phyloP scores from a whole-genome alignment of 306 rosid species.

The Cyclanthera cordifolia region DNA sequence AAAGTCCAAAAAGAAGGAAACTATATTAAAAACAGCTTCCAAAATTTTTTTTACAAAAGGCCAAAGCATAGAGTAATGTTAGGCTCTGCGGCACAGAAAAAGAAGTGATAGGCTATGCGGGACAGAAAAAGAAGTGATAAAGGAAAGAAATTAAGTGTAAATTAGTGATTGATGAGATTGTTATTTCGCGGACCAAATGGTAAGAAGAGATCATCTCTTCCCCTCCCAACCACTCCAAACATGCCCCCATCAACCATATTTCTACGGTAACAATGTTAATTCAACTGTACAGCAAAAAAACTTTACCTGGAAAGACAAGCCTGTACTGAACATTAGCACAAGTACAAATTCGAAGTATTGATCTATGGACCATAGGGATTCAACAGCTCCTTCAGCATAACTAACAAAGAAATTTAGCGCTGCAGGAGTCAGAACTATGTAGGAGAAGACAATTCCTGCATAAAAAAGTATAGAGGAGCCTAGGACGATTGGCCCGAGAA shows the following conservation, averaged over 20 bases:
- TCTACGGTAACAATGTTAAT: neutral
- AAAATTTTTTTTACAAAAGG: no score
- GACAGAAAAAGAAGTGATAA: no score
- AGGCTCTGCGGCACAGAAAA: no score
- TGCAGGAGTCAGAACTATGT: slow-evolving; percentile 71
- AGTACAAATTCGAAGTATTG: slow-evolving; percentile 96
- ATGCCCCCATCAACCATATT: neutral
- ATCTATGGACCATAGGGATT: slow-evolving; percentile 94
- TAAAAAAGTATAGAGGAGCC: slow-evolving; percentile 95
- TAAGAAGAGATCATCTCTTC: no score
- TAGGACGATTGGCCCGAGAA: slow-evolving; percentile 80
- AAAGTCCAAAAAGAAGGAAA: no score
- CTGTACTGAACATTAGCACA: slow-evolving; percentile 93
- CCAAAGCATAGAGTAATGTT: no score
- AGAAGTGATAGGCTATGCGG: no score
- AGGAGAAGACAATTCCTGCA: slow-evolving; percentile 79
- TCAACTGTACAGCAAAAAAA: neutral
- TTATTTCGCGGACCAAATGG: no score
- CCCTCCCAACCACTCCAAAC: no score
- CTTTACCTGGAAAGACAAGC: slow-evolving; percentile 93
- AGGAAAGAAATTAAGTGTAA: no score
- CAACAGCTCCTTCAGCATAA: slow-evolving; percentile 91
- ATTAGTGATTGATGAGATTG: no score
- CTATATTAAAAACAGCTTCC: no score
- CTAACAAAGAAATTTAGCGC: slow-evolving; percentile 78